Evolutionary conservation across 495 filamentous ascomycete species (phyloP).

Genomic region (Xylaria grammica): DNA sequence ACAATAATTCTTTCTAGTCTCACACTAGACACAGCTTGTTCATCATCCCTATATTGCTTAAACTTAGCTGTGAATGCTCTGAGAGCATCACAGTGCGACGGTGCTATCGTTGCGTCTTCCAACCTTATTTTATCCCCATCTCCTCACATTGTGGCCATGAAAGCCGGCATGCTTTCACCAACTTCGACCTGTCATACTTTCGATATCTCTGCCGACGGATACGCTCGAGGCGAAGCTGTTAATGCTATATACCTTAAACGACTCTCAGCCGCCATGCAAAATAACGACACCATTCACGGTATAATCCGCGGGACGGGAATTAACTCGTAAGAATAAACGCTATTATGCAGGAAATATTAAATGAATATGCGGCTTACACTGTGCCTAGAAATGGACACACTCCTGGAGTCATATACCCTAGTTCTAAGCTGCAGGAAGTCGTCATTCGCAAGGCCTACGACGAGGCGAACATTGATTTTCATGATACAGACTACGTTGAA

Average conservation of each 20-base stretch:
- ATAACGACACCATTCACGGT: slow-evolving; percentile 52
- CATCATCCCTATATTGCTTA: slow-evolving; percentile 46
- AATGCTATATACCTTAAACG: slow-evolving; percentile 49
- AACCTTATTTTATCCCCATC: slow-evolving; percentile 45
- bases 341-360: not conserved
- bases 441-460: slow-evolving; percentile 47
- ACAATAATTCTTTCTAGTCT: slow-evolving; percentile 35
- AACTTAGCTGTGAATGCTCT: slow-evolving; percentile 44
- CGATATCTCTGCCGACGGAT: slow-evolving; percentile 41
- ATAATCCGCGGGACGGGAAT: slow-evolving; percentile 52
- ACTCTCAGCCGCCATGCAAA: slow-evolving; percentile 47
- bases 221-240: slow-evolving; percentile 34
- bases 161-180: slow-evolving; percentile 49
- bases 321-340: slow-evolving; percentile 39
- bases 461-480: slow-evolving; percentile 38
- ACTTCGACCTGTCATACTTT: slow-evolving; percentile 51
- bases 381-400: slow-evolving; percentile 47
- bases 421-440: slow-evolving; percentile 46
- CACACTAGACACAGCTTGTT: slow-evolving; percentile 59
- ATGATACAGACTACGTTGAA: slow-evolving; percentile 50
- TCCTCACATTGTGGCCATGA: slow-evolving; percentile 39
- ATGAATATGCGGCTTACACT: not conserved
- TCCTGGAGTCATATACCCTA: slow-evolving; percentile 53
- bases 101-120: slow-evolving; percentile 45
- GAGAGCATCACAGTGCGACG: slow-evolving; percentile 41